Evolutionary conservation across 2,329 filamentous ascomycete genomes (phyloP).

Genomic region (Talaromyces atroroseus): DNA sequence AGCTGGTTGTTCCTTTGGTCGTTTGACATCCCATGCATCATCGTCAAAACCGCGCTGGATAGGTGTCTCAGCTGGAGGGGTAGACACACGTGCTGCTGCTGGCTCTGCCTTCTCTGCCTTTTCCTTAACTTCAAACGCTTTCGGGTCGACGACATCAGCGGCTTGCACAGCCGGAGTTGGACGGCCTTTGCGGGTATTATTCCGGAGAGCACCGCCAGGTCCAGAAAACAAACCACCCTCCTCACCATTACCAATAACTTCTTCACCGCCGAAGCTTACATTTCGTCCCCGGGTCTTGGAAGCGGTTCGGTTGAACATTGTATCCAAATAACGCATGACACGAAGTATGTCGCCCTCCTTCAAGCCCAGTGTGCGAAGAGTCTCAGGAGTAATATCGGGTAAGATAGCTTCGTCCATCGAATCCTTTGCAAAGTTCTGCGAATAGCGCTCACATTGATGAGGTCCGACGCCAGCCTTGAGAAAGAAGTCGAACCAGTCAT

Average conservation of each 20-base stretch:
- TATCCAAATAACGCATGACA: conserved; percentile 83
- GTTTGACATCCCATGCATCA: conserved; percentile 95
- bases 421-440: conserved; percentile 80
- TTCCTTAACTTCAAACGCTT: conserved; percentile 65
- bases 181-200: conserved; percentile 89
- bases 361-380: conserved; percentile 81
- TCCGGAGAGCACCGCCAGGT: conserved; percentile 80
- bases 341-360: conserved; percentile 96
- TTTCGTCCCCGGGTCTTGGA: conserved; percentile 51
- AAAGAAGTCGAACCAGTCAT: conserved; percentile 99
- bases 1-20: conserved; percentile 48
- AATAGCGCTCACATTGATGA: conserved; percentile 89
- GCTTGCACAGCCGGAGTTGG: conserved; percentile 82
- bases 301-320: conserved; percentile 64
- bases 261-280: conserved; percentile 49
- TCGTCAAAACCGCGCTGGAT: conserved; percentile 73
- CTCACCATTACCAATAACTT: conserved; percentile 51
- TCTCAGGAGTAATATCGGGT: conserved; percentile 77
- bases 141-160: conserved; percentile 80
- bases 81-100: conserved; percentile 45
- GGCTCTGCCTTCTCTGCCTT: conserved; percentile 39
- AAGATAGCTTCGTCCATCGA: conserved; percentile 94
- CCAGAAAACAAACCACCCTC: conserved; percentile 80
- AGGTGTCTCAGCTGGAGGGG: conserved; percentile 47
- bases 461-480: conserved; percentile 84